Conservation (phyloP, 106 monocot genomes). For the Amphibolis antarctica region DNA sequence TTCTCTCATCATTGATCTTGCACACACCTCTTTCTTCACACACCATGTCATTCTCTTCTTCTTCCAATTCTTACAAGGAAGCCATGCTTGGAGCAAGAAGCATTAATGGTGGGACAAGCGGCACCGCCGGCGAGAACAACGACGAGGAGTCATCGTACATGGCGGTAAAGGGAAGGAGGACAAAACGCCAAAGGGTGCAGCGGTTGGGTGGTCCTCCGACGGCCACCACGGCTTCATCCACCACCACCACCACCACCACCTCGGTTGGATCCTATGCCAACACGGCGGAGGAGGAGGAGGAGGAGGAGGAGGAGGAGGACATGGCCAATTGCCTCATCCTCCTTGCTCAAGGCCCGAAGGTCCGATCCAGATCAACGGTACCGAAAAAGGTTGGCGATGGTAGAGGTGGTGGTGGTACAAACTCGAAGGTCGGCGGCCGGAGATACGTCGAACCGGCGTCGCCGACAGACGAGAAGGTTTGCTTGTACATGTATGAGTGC, state of each 20-base stretch:
- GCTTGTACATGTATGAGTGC: slow-evolving; percentile 47
- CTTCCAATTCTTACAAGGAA: background rate
- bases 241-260: slow-evolving; percentile 19
- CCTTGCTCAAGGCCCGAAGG: slow-evolving; percentile 5
- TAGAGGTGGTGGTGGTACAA: slow-evolving; percentile 22
- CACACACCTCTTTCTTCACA: background rate
- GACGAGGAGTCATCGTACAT: background rate
- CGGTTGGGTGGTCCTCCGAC: background rate
- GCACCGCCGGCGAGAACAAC: background rate
- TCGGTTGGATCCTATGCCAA: slow-evolving; percentile 3
- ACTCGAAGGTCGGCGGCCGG: slow-evolving; percentile 21
- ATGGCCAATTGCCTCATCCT: slow-evolving; percentile 23
- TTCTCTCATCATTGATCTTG: background rate
- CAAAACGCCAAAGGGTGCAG: slow-evolving; percentile 16
- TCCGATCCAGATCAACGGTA: background rate
- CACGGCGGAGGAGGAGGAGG: slow-evolving; percentile 14
- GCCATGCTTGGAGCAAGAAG: background rate
- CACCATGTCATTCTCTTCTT: slow-evolving; percentile 3
- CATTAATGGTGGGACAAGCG: background rate
- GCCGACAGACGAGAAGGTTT: slow-evolving; percentile 12
- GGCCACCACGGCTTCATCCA: background rate
- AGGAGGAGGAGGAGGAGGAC: slow-evolving; percentile 18
- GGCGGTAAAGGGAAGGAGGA: slow-evolving; percentile 45
- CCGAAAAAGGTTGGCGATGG: background rate
- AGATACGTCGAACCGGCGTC: slow-evolving; percentile 9